Evolutionary conservation across 768 basidiomycete species (phyloP).

Genomic region (Trametopsis cervina): DNA sequence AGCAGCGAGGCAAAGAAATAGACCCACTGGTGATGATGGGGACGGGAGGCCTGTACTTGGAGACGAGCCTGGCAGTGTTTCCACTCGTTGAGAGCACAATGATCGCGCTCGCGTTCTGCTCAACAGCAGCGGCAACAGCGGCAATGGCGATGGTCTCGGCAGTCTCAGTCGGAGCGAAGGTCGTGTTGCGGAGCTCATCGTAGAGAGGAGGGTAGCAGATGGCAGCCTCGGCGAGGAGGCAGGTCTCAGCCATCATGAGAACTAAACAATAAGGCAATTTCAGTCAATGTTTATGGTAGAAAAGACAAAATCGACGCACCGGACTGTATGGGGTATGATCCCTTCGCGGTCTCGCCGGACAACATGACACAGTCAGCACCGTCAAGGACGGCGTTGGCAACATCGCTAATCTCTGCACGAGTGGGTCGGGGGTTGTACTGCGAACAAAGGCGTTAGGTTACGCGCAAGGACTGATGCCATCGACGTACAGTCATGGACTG

Average conservation of each 20-base stretch:
- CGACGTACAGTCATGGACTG: slow-evolving; percentile 86
- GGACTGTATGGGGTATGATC: slow-evolving; percentile 91
- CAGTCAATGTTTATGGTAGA: not conserved
- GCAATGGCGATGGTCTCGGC: slow-evolving; percentile 95
- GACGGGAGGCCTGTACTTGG: slow-evolving; percentile 90
- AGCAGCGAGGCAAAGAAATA: not conserved
- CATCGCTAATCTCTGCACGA: slow-evolving; percentile 97
- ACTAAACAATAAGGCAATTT: slow-evolving; percentile 37
- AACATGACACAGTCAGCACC: slow-evolving; percentile 99
- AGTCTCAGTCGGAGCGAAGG: slow-evolving; percentile 86
- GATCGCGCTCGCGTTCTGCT: slow-evolving; percentile 93
- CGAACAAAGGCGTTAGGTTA: not conserved
- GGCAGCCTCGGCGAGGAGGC: slow-evolving; percentile 90
- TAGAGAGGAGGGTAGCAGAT: slow-evolving; percentile 94
- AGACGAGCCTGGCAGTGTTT: slow-evolving; percentile 90
- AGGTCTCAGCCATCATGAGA: slow-evolving; percentile 99
- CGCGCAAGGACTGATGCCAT: not conserved
- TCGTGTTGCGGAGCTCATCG: slow-evolving; percentile 76
- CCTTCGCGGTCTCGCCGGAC: slow-evolving; percentile 99
- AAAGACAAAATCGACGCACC: slow-evolving; percentile 40
- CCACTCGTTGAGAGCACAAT: slow-evolving; percentile 96
- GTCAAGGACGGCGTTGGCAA: slow-evolving; percentile 98
- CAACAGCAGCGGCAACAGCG: slow-evolving; percentile 89
- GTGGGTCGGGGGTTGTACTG: slow-evolving; percentile 98
- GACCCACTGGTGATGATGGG: slow-evolving; percentile 89